These are phyloP conservation scores for Entomophthora muscae DNA, from an alignment of 371 early-diverging fungal genomes.

Conservation along the genomic window DNA sequence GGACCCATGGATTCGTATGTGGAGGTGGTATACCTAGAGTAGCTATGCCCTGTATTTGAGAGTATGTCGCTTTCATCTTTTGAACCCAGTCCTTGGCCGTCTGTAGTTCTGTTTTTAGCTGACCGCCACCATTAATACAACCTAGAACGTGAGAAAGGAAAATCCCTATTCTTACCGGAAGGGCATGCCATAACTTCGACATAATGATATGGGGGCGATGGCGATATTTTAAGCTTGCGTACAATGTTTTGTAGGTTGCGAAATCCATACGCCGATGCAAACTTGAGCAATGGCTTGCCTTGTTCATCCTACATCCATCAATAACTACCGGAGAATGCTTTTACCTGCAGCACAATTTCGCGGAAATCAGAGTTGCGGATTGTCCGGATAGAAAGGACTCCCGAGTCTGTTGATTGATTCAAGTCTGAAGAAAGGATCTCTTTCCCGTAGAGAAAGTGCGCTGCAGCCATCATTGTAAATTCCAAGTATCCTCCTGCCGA, in stretches of 20 bases:
- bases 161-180: slow-evolving; percentile 22
- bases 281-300: slow-evolving; percentile 36
- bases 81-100: slow-evolving; percentile 19
- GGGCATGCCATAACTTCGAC: slow-evolving; percentile 97
- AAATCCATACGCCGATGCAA: slow-evolving; percentile 87
- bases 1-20: slow-evolving; percentile 15
- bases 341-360: slow-evolving; percentile 33
- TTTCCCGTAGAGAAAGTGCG: slow-evolving; percentile 50
- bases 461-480: slow-evolving; percentile 67
- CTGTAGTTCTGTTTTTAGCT: slow-evolving; percentile 26
- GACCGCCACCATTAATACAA: slow-evolving; percentile 88
- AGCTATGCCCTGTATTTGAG: slow-evolving; percentile 10
- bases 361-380: slow-evolving; percentile 73
- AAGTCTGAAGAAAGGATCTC: slow-evolving; percentile 13
- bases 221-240: slow-evolving; percentile 45
- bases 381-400: slow-evolving; percentile 27
- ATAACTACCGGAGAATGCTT: too few relatives aligned
- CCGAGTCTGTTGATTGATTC: slow-evolving; percentile 17
- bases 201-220: slow-evolving; percentile 54
- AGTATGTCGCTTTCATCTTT: slow-evolving; percentile 29
- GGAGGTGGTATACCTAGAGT: slow-evolving; percentile 6
- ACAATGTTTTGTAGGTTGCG: slow-evolving; percentile 91
- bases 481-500: slow-evolving; percentile 83
- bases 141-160: slow-evolving; percentile 12
- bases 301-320: slow-evolving; percentile 13